Percentiles rank a stretch among this genome's conserved stretches.
Evolutionary conservation across 441 rosid genomes (phyloP).

Genomic region (Aquilaria agallochum): DNA sequence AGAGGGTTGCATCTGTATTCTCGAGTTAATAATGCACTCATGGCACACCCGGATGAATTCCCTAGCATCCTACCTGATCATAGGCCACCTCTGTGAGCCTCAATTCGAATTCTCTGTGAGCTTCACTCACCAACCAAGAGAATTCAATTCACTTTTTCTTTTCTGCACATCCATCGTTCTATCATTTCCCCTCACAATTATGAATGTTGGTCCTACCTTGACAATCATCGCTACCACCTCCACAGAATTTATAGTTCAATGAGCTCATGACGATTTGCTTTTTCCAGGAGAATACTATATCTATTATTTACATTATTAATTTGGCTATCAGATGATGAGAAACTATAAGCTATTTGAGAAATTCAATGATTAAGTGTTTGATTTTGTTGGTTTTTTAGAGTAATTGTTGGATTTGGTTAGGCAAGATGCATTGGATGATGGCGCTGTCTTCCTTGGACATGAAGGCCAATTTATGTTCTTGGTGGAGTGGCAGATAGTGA

Average conservation of each 20-base stretch:
- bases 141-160: slow-evolving; percentile 48
- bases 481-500: no score
- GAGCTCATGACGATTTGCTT: slow-evolving; percentile 91
- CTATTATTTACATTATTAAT: slow-evolving; percentile 92
- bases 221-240: slow-evolving; percentile 69
- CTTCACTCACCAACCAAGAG: no score
- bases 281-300: slow-evolving; percentile 90
- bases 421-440: slow-evolving; percentile 66
- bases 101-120: no score
- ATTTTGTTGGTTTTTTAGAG: background rate
- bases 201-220: slow-evolving; percentile 53
- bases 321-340: slow-evolving; percentile 60
- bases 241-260: slow-evolving; percentile 73
- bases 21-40: no score
- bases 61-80: no score
- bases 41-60: no score
- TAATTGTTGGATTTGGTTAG: slow-evolving; percentile 23
- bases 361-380: background rate
- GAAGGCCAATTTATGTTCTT: no score
- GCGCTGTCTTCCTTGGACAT: no score
- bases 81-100: no score
- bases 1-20: no score
- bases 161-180: slow-evolving; percentile 68
- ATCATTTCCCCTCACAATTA: slow-evolving; percentile 52
- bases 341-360: no score